Evolutionary conservation across 2,329 filamentous ascomycete species (phyloP).

Genomic region (Pseudonectria buxi): DNA sequence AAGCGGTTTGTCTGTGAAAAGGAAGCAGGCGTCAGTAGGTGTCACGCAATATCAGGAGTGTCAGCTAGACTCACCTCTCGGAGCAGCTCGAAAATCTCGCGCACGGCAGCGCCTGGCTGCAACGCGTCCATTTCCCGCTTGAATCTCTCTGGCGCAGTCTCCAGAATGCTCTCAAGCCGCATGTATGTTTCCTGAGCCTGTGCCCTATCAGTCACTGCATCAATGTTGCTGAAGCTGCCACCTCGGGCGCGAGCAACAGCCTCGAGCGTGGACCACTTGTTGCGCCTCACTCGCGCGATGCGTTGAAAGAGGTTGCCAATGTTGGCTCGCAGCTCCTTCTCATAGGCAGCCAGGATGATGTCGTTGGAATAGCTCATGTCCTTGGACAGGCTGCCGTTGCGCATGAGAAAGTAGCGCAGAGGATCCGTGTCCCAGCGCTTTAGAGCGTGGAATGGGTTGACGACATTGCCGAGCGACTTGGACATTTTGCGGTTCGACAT

Average conservation of each 20-base stretch:
- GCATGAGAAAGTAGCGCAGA: slow-evolving; percentile 82
- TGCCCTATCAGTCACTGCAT: neutral
- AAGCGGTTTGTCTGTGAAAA: slow-evolving; percentile 32
- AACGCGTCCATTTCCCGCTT: slow-evolving; percentile 54
- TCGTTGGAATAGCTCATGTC: slow-evolving; percentile 84
- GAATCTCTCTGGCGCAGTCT: slow-evolving; percentile 22
- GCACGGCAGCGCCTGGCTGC: slow-evolving; percentile 59
- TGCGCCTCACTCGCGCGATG: slow-evolving; percentile 55
- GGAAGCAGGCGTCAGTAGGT: slow-evolving; percentile 9
- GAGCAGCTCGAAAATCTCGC: slow-evolving; percentile 55
- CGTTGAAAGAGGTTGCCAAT: slow-evolving; percentile 76
- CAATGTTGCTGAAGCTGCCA: slow-evolving; percentile 17
- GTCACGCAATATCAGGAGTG: neutral
- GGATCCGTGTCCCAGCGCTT: slow-evolving; percentile 82
- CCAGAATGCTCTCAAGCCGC: slow-evolving; percentile 23
- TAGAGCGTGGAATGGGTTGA: slow-evolving; percentile 87
- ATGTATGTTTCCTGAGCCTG: slow-evolving; percentile 7
- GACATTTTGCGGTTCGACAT: slow-evolving; percentile 92
- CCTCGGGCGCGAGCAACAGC: slow-evolving; percentile 38
- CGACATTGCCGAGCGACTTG: slow-evolving; percentile 89
- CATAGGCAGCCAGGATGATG: slow-evolving; percentile 68
- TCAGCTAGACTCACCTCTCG: slow-evolving; percentile 40
- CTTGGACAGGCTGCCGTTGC: slow-evolving; percentile 66
- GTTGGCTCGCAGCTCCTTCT: slow-evolving; percentile 67
- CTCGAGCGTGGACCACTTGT: slow-evolving; percentile 55